Evolutionary conservation across 768 basidiomycete species (phyloP).

Genomic region (Xerocomellus amylosporus): DNA sequence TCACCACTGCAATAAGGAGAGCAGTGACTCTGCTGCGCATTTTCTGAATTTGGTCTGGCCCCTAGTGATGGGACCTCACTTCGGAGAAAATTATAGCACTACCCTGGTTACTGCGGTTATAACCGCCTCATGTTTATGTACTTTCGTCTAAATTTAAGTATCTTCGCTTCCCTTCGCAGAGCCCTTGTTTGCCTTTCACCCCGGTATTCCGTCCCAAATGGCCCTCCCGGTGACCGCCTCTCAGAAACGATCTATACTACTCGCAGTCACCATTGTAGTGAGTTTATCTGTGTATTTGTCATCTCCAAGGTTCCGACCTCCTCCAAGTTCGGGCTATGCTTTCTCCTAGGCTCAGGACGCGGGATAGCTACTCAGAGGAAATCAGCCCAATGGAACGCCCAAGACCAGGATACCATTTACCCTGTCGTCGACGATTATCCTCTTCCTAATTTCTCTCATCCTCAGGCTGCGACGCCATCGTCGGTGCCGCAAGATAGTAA

Average conservation of each 20-base stretch:
- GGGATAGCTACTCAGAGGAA: not conserved
- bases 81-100: no score
- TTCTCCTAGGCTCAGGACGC: slow-evolving; percentile 19
- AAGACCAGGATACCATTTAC: not conserved
- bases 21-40: no score
- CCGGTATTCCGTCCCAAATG: slow-evolving; percentile 10
- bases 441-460: not conserved
- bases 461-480: not conserved
- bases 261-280: slow-evolving; percentile 28
- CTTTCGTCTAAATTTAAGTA: no score
- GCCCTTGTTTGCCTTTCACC: not conserved
- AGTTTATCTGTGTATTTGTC: not conserved
- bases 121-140: not conserved
- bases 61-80: no score
- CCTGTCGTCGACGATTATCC: not conserved
- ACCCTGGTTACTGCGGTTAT: no score
- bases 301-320: not conserved
- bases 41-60: no score
- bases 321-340: slow-evolving; percentile 19
- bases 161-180: not conserved
- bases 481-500: not conserved
- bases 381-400: not conserved
- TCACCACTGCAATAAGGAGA: no score
- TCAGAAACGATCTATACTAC: slow-evolving; percentile 30
- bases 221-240: slow-evolving; percentile 25